Evolutionary conservation across 129 eudicot genomes (phyloP).

Genomic region (Helichrysum umbraculigerum): DNA sequence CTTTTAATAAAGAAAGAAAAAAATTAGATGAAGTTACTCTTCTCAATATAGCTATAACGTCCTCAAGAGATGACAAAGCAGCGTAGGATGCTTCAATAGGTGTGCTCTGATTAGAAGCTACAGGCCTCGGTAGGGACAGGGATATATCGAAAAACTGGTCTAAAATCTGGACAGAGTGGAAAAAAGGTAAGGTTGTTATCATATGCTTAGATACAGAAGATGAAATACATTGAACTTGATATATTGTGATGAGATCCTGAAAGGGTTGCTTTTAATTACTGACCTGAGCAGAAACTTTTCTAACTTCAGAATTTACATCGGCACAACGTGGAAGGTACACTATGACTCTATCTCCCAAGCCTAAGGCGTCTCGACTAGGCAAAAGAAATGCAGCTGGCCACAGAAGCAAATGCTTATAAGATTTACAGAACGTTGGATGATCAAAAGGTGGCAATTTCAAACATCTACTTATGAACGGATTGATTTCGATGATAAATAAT

Average conservation of each 20-base stretch:
- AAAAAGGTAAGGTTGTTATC: constrained; percentile 10
- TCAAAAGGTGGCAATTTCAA: background rate
- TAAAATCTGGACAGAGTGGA: constrained; percentile 65
- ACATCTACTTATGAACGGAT: background rate
- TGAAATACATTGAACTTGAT: background rate
- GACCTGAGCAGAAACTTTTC: constrained; percentile 88
- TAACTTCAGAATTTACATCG: constrained; percentile 87
- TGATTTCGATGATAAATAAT: background rate
- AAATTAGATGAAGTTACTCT: constrained; percentile 52
- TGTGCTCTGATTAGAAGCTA: constrained; percentile 43
- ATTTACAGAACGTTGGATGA: background rate
- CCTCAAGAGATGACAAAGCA: constrained; percentile 94
- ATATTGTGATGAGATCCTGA: background rate
- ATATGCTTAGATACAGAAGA: background rate
- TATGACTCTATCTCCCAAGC: constrained; percentile 83
- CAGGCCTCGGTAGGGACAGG: constrained; percentile 76
- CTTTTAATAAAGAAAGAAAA: background rate
- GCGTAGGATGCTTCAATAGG: constrained; percentile 70
- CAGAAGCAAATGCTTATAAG: constrained; percentile 17
- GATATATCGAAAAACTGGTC: constrained; percentile 83
- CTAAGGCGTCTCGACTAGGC: constrained; percentile 94
- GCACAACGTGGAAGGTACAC: constrained; percentile 95
- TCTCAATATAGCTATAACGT: constrained; percentile 84
- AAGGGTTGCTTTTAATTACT: constrained; percentile 19
- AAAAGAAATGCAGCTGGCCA: constrained; percentile 78